phyloP scores from a whole-genome alignment of 495 filamentous ascomycete species.

The Zalerion maritima region DNA sequence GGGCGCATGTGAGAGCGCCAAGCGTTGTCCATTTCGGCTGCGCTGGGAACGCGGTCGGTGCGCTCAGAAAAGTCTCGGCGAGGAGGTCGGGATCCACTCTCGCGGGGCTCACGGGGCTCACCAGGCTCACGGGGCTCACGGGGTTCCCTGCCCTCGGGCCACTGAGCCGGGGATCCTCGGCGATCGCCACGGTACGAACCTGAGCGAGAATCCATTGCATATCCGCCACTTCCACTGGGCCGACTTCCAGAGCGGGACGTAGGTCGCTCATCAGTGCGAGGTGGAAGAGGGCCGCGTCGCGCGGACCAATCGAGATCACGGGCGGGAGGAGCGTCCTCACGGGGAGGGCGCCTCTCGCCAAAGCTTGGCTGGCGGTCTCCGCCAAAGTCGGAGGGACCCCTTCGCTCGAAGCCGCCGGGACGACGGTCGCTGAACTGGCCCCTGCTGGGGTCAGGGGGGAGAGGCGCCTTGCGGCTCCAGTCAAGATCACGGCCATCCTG shows the following conservation, averaged over 20 bases:
- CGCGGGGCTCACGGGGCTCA: conserved; percentile 40
- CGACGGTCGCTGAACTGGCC: conserved; percentile 38
- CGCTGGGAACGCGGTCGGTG: conserved; percentile 59
- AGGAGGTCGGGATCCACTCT: conserved; percentile 65
- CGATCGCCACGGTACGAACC: conserved; percentile 41
- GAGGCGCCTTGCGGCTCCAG: conserved; percentile 83
- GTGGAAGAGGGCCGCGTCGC: conserved; percentile 80
- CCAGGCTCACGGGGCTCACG: too few relatives aligned
- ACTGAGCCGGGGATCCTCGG: conserved; percentile 56
- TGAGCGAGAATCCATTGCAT: conserved; percentile 17
- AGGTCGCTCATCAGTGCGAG: conserved; percentile 40
- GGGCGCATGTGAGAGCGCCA: conserved; percentile 77
- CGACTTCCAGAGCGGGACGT: conserved; percentile 53
- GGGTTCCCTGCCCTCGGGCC: conserved; percentile 77
- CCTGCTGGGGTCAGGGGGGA: conserved; percentile 51
- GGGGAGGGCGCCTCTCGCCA: conserved; percentile 23
- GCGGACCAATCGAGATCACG: conserved; percentile 91
- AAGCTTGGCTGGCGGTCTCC: conserved; percentile 36
- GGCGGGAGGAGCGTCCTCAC: conserved; percentile 22
- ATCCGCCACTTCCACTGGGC: conserved; percentile 48
- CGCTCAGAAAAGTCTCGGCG: conserved; percentile 65
- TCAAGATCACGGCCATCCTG: conserved; percentile 40
- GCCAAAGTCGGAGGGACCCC: conserved; percentile 25
- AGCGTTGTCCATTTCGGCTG: conserved; percentile 73
- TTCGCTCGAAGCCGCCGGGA: conserved; percentile 24